These are phyloP conservation scores for Cryptococcus amylolentus DNA, from an alignment of 1,284 basidiomycete species.

Conservation along the genomic window DNA sequence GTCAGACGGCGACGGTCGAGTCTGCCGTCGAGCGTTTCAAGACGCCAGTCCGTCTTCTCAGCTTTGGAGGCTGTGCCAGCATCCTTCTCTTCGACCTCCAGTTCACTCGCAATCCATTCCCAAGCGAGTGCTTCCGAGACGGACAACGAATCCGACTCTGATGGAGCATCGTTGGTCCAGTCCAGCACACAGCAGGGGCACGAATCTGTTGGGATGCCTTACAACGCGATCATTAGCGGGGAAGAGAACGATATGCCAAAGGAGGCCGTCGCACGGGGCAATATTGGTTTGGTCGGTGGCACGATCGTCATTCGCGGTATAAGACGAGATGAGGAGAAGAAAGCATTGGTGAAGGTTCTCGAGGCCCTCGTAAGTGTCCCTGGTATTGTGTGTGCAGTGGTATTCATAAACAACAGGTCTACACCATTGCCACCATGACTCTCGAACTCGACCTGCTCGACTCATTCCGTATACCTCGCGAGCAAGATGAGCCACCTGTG, in stretches of 20 bases:
- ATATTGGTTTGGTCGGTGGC: conserved; percentile 28
- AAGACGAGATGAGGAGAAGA: conserved; percentile 13
- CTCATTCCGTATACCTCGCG: conserved; percentile 29
- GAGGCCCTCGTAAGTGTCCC: conserved; percentile 22
- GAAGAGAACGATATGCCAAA: conserved; percentile 23
- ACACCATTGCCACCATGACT: conserved; percentile 26
- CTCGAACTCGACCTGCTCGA: conserved; percentile 34
- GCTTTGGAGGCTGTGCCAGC: neutral
- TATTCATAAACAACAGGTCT: conserved; percentile 16
- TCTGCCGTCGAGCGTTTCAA: neutral
- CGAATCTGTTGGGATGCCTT: neutral
- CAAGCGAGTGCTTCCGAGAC: neutral
- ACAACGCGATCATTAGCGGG: conserved; percentile 16
- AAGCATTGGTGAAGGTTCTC: conserved; percentile 22
- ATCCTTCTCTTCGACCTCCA: neutral
- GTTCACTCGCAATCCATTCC: neutral
- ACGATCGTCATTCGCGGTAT: conserved; percentile 29
- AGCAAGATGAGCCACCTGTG: conserved; percentile 18
- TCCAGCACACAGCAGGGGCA: conserved; percentile 21
- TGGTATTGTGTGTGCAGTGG: neutral
- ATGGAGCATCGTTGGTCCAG: conserved; percentile 14
- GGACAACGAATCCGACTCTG: neutral
- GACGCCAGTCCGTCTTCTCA: neutral
- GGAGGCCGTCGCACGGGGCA: conserved; percentile 6
- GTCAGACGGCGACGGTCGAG: neutral